Evolutionary conservation across 352 stramenopile genomes (phyloP).

Genomic region (Pythium chondricola): DNA sequence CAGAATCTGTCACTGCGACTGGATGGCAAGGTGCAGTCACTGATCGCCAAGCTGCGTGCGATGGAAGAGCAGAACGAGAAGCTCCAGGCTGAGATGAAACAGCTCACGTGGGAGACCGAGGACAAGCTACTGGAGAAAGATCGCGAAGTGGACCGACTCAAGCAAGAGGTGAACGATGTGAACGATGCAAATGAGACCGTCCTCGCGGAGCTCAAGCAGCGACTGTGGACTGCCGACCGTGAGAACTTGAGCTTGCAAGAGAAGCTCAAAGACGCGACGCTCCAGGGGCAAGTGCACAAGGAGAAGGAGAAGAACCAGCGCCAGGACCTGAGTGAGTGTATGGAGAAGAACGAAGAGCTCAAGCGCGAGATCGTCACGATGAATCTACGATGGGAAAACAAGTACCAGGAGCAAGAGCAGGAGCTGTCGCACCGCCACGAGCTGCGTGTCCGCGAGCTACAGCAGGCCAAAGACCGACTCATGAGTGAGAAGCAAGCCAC

Average conservation of each 20-base stretch:
- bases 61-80: conserved; percentile 45
- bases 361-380: conserved; percentile 54
- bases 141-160: conserved; percentile 38
- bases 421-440: conserved; percentile 40
- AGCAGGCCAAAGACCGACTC: conserved; percentile 48
- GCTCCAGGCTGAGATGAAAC: conserved; percentile 48
- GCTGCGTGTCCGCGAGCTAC: conserved; percentile 40
- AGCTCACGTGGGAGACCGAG: conserved; percentile 53
- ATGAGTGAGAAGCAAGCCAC: conserved; percentile 48
- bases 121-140: conserved; percentile 59
- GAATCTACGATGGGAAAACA: conserved; percentile 68
- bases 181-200: conserved; percentile 43
- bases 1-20: conserved; percentile 11
- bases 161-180: conserved; percentile 45
- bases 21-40: conserved; percentile 38
- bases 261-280: conserved; percentile 34
- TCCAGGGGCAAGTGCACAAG: conserved; percentile 41
- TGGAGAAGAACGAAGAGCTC: conserved; percentile 57
- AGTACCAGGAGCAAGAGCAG: conserved; percentile 57
- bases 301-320: conserved; percentile 60
- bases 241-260: conserved; percentile 39
- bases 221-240: conserved; percentile 40
- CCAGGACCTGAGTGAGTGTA: conserved; percentile 40
- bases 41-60: conserved; percentile 39
- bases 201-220: conserved; percentile 41